Base-by-base conservation (phyloP, 1,284 basidiomycete species). In the Fomitiporia mediterranea region DNA sequence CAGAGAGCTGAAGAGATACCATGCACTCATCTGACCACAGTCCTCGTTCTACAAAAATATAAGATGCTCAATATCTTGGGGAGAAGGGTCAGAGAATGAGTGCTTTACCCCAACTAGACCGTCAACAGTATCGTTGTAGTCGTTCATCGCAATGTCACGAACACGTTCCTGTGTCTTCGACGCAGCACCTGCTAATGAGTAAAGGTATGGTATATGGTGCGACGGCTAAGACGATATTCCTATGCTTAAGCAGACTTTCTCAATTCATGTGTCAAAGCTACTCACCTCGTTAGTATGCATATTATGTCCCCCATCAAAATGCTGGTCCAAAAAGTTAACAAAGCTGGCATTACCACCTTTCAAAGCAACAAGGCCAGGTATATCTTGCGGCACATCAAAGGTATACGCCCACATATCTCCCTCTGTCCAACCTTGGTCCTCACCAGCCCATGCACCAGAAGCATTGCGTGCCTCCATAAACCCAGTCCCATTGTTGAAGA, bases 1-100 rank as follows among this genome's bases (percentile, higher is more conserved):
- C 66, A 94, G 74, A 1, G 86, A 82, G 43, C 82, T 84, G 70
- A 91, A 93, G 9, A 91, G 75, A 66, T 86, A 92, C 90, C 90
- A 93, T 0, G 89, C 86, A 63, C 84, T 89, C 88, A 92, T 92
- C 67, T 93, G 91, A 0, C 91, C 90, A 62, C 90, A 92, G 64
- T 94, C 91, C 67, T 94, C 91, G 64, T 93, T 94, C 82, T 89
- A 53, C n/a, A n/a, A 49, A 42, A 9, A 46, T 32, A 50, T 53
- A 59, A 21, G 4, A 50, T 44, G 32, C 38, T 23, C 23, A 32
- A 28, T 28, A 37, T 7, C 6, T 17, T 42, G 47, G 37, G 47
- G 34, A 54, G 37, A 48, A 40, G 23, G 17, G 38, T 44, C 34
- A 17, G 17, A 43, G 55, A 5, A 21, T 2, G 17, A 21, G 37